These are phyloP conservation scores for Naganishia onofrii DNA, from an alignment of 768 basidiomycete genomes.

Conservation along the genomic window DNA sequence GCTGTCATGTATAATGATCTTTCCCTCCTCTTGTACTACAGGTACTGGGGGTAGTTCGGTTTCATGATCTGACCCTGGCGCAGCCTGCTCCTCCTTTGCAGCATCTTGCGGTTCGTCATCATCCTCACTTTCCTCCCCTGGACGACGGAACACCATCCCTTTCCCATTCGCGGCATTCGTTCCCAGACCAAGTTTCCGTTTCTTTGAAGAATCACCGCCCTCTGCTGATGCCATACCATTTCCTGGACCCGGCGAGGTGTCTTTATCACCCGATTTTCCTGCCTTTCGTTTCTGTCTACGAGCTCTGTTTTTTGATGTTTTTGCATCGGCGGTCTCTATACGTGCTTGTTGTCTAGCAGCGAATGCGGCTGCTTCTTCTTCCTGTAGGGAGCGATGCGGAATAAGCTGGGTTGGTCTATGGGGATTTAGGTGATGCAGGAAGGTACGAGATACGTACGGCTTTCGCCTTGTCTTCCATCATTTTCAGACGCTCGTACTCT, in stretches of 20 bases:
- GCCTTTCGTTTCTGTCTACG: conserved; percentile 90
- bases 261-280: conserved; percentile 54
- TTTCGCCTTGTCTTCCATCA: conserved; percentile 77
- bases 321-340: conserved; percentile 71
- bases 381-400: conserved; percentile 56
- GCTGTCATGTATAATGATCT: conserved; percentile 53
- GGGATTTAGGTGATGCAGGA: conserved; percentile 5
- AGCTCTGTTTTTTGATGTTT: conserved; percentile 91
- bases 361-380: conserved; percentile 69
- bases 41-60: conserved; percentile 18
- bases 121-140: conserved; percentile 59
- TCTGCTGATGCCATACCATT: conserved; percentile 25
- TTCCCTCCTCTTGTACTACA: conserved; percentile 37
- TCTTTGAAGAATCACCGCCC: conserved; percentile 63
- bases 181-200: conserved; percentile 65
- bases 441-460: conserved; percentile 59
- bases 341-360: conserved; percentile 69
- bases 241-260: conserved; percentile 9
- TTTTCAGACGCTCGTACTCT: conserved; percentile 89
- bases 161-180: conserved; percentile 59
- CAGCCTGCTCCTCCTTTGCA: conserved; percentile 28
- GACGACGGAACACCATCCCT: conserved; percentile 63
- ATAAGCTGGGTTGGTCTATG: not conserved
- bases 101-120: conserved; percentile 41
- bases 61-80: conserved; percentile 27